A percentile compares a stretch with the other conserved stretches of the same genome.
phyloP scores from a whole-genome alignment of 129 eudicot species.

The Daucus carota region DH1_v3.0 NC_030383.2:54350001-54350500 shows the following conservation, averaged over 20 bases:
- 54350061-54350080: background rate
- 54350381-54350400: slow-evolving; percentile 34
- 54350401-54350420: slow-evolving; percentile 15
- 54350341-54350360: slow-evolving; percentile 15
- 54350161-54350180: slow-evolving; percentile 5
- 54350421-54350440: slow-evolving; percentile 17
- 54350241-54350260: too few species aligned
- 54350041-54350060: slow-evolving; percentile 20
- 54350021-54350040: slow-evolving; percentile 2
- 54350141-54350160: slow-evolving; percentile 1
- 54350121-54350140: slow-evolving; percentile 1
- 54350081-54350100: background rate
- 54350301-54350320: background rate
- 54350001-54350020: slow-evolving; percentile 2
- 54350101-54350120: slow-evolving; percentile 16
- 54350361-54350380: slow-evolving; percentile 20
- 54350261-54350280: too few species aligned
- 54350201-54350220: background rate
- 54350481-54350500: background rate
- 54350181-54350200: background rate
- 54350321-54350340: slow-evolving; percentile 17
- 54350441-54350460: background rate
- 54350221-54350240: too few species aligned
- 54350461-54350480: background rate
- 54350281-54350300: background rate